Evolutionary conservation across 176 grass and related monocot genomes (phyloP).

Genomic region (Lolium perenne): DNA sequence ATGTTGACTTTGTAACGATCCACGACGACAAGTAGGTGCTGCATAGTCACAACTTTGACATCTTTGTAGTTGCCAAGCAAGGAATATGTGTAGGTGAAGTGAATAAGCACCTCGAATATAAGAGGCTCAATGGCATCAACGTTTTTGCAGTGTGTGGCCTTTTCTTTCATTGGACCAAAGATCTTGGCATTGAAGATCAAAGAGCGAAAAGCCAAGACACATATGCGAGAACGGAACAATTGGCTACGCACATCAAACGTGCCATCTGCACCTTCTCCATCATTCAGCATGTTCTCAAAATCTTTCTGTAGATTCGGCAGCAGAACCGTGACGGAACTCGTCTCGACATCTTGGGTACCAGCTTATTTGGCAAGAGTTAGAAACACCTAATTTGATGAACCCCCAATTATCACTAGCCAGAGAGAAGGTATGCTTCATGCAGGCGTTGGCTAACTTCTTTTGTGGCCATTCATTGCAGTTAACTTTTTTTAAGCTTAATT

Average conservation of each 20-base stretch:
- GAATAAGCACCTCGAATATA: conserved; percentile 51
- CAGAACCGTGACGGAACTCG: background rate
- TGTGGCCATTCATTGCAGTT: too few relatives aligned
- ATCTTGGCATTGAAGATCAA: conserved; percentile 48
- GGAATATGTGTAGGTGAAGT: conserved; percentile 47
- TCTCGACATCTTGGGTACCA: background rate
- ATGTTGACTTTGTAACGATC: conserved; percentile 55
- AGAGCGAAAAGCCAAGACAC: conserved; percentile 42
- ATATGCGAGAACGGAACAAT: conserved; percentile 34
- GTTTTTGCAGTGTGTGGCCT: background rate
- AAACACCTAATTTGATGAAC: conserved; percentile 57
- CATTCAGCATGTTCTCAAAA: conserved; percentile 30
- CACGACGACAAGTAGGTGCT: conserved; percentile 49
- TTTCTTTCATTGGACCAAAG: conserved; percentile 46
- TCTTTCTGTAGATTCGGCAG: conserved; percentile 27
- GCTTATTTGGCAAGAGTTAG: conserved; percentile 18
- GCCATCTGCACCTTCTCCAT: conserved; percentile 39
- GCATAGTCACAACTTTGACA: conserved; percentile 7
- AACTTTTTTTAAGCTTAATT: too few relatives aligned
- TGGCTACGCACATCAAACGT: conserved; percentile 29
- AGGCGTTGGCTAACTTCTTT: conserved; percentile 14
- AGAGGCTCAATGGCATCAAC: conserved; percentile 50
- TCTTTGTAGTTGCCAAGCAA: conserved; percentile 34
- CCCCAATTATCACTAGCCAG: conserved; percentile 40
- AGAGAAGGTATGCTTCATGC: conserved; percentile 47